Evolutionary conservation across 257 asterid genomes (phyloP).

Genomic region (Solanum piurae): DNA sequence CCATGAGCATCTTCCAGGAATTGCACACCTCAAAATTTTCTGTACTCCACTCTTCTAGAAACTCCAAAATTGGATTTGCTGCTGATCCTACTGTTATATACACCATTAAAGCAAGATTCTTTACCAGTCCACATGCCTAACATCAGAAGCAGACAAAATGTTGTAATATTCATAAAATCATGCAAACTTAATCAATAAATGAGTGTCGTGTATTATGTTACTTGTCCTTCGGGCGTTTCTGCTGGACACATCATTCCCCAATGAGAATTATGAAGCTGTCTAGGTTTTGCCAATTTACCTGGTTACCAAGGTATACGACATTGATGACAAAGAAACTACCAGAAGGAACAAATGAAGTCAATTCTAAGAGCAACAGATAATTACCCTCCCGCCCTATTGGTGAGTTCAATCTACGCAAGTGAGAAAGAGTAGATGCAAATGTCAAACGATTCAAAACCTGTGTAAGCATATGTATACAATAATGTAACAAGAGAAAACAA

Average conservation of each 20-base stretch:
- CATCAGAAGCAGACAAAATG: slow-evolving; percentile 3
- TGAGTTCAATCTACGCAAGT: slow-evolving; percentile 86
- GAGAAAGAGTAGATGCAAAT: slow-evolving; percentile 93
- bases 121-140: slow-evolving; percentile 96
- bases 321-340: neutral
- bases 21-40: slow-evolving; percentile 85
- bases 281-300: slow-evolving; percentile 98
- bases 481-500: neutral
- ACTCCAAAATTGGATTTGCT: slow-evolving; percentile 93
- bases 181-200: neutral
- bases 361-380: neutral
- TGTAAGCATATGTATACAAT: slow-evolving; percentile 1
- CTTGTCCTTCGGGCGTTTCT: slow-evolving; percentile 99
- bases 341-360: neutral
- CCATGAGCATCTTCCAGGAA: neutral
- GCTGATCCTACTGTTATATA: slow-evolving; percentile 98
- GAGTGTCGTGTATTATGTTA: neutral
- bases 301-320: slow-evolving; percentile 2
- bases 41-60: slow-evolving; percentile 97
- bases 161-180: neutral
- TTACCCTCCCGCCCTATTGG: slow-evolving; percentile 99
- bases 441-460: slow-evolving; percentile 98
- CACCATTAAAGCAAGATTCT: slow-evolving; percentile 97
- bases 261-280: slow-evolving; percentile 96
- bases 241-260: slow-evolving; percentile 99